Evolutionary conservation across 2,329 filamentous ascomycete genomes (phyloP).

Genomic region (Paecilomyces sp.): DNA sequence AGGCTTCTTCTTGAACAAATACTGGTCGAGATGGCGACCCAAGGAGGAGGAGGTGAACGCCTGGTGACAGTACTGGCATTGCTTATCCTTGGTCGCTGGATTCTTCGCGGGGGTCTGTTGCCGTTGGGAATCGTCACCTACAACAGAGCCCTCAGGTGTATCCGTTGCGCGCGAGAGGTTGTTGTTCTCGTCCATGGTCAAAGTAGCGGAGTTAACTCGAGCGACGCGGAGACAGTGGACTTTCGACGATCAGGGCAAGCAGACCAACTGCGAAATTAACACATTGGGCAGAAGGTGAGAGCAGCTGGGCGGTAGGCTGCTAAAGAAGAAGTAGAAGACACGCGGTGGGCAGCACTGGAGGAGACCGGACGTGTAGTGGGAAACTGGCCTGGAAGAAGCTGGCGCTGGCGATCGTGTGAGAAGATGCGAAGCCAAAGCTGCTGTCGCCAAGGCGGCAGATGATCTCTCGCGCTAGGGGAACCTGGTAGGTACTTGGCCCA

Average conservation of each 20-base stretch:
- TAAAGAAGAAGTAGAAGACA: not conserved
- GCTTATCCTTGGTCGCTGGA: conserved; percentile 69
- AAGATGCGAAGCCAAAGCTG: not conserved
- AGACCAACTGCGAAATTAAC: not conserved
- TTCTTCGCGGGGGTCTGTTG: conserved; percentile 20
- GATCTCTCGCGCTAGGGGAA: not conserved
- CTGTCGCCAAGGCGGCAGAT: not conserved
- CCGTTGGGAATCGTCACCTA: conserved; percentile 1
- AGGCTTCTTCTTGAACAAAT: conserved; percentile 89
- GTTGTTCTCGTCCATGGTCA: conserved; percentile 3
- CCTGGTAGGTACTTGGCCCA: not conserved
- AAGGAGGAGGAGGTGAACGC: conserved; percentile 90
- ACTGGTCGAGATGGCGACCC: conserved; percentile 87
- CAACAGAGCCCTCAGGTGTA: conserved; percentile 4
- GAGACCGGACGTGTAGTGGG: not conserved
- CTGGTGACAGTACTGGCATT: conserved; percentile 81
- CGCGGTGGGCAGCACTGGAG: not conserved
- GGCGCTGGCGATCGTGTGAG: not conserved
- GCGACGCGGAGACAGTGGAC: not conserved
- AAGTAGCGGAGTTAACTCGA: not conserved
- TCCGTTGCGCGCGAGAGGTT: conserved; percentile 2
- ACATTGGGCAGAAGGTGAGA: not conserved
- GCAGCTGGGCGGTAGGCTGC: not conserved
- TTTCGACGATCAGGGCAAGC: not conserved
- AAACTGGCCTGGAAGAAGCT: not conserved